Evolutionary conservation across 345 rosid genomes (phyloP).

Genomic region (Sonneratia alba): DNA sequence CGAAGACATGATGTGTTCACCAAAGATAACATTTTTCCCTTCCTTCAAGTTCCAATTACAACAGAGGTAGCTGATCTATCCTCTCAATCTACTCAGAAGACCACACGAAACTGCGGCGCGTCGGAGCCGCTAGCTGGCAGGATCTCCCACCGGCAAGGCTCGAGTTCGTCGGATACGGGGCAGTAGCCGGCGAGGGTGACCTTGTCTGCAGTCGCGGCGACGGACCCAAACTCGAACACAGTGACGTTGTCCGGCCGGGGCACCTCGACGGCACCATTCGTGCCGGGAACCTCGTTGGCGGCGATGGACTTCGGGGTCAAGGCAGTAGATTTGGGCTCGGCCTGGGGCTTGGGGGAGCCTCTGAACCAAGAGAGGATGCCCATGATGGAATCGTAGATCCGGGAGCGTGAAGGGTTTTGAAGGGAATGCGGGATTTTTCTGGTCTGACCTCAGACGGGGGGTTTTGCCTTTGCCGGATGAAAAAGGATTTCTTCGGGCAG

Average conservation of each 20-base stretch:
- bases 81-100: constrained; percentile 35
- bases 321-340: constrained; percentile 15
- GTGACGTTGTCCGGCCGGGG: constrained; percentile 60
- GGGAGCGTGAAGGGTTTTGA: background rate
- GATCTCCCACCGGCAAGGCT: constrained; percentile 93
- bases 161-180: constrained; percentile 87
- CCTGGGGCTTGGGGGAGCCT: constrained; percentile 36
- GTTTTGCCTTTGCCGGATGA: background rate
- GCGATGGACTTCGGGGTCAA: constrained; percentile 12
- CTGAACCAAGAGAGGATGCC: constrained; percentile 84
- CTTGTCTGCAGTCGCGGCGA: constrained; percentile 56
- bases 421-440: background rate
- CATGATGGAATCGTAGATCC: constrained; percentile 24
- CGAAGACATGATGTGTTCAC: background rate
- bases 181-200: constrained; percentile 89
- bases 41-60: background rate
- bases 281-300: constrained; percentile 30
- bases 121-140: constrained; percentile 55
- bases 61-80: background rate
- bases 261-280: constrained; percentile 88
- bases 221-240: constrained; percentile 87
- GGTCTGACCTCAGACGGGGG: background rate
- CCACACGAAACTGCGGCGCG: constrained; percentile 89
- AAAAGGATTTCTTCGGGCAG: background rate
- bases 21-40: background rate